phyloP scores from a whole-genome alignment of 345 rosid species.

The Salix udensis region DNA sequence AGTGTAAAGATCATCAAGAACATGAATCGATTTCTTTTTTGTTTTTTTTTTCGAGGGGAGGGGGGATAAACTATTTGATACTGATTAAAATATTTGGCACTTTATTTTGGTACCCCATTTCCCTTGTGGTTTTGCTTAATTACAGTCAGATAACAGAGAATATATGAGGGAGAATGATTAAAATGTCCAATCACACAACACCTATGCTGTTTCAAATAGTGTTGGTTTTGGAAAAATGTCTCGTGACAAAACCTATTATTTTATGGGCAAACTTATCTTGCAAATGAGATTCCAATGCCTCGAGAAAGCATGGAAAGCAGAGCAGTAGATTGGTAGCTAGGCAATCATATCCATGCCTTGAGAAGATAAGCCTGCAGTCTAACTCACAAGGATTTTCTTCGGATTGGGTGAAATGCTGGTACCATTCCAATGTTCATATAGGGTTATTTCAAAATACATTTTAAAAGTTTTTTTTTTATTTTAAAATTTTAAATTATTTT shows the following conservation, averaged over 20 bases:
- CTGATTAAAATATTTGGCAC: not conserved
- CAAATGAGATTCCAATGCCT: constrained; percentile 33
- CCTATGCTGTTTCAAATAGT: constrained; percentile 30
- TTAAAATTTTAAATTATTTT: too few relatives aligned
- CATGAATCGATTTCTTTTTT: not conserved
- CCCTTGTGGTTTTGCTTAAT: not conserved
- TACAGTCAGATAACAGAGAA: not conserved
- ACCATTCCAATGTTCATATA: not conserved
- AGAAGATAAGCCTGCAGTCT: not conserved
- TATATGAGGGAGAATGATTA: constrained; percentile 15
- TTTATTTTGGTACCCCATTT: not conserved
- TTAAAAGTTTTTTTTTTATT: too few relatives aligned
- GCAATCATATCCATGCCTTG: constrained; percentile 13
- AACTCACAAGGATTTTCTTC: not conserved
- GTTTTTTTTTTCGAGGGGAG: too few relatives aligned
- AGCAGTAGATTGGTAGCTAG: not conserved
- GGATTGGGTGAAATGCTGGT: not conserved
- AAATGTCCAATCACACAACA: constrained; percentile 34
- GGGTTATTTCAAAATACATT: too few relatives aligned
- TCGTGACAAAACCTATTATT: constrained; percentile 36
- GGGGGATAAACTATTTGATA: not conserved
- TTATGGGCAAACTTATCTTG: constrained; percentile 19
- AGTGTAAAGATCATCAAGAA: not conserved
- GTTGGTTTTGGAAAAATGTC: constrained; percentile 41
- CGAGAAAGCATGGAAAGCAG: not conserved